Conservation (phyloP, 1,284 basidiomycete species). For the Apiotrichum mycotoxinovorans region DNA sequence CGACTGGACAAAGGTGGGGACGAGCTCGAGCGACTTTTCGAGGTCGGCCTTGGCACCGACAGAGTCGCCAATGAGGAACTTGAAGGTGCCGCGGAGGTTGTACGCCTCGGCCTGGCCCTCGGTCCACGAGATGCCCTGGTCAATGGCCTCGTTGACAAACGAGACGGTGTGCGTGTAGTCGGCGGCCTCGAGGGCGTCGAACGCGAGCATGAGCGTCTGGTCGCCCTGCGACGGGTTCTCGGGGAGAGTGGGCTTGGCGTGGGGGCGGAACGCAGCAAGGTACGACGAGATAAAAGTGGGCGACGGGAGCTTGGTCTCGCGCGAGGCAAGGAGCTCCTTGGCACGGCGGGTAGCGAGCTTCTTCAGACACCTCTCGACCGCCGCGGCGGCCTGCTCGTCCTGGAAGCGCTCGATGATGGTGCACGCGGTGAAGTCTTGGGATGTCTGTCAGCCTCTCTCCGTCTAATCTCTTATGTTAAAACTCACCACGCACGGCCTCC, state of each 20-base stretch:
- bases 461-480: background rate
- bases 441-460: no score
- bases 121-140: slow-evolving; percentile 78
- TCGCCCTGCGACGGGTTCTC: slow-evolving; percentile 74
- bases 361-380: slow-evolving; percentile 90
- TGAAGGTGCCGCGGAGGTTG: slow-evolving; percentile 94
- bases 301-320: slow-evolving; percentile 82
- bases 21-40: slow-evolving; percentile 68
- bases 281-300: slow-evolving; percentile 93
- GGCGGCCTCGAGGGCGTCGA: slow-evolving; percentile 79
- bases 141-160: slow-evolving; percentile 78
- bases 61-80: slow-evolving; percentile 88
- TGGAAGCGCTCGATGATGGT: slow-evolving; percentile 92
- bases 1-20: slow-evolving; percentile 77
- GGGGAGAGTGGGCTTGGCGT: slow-evolving; percentile 69
- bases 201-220: slow-evolving; percentile 72
- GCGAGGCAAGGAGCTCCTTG: slow-evolving; percentile 61
- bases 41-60: slow-evolving; percentile 81
- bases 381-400: slow-evolving; percentile 71
- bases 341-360: slow-evolving; percentile 72
- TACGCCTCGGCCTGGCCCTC: slow-evolving; percentile 78
- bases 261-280: slow-evolving; percentile 90
- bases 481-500: slow-evolving; percentile 71
- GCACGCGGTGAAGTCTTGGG: slow-evolving; percentile 85
- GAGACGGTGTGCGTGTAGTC: slow-evolving; percentile 81